Evolutionary conservation across 2,329 filamentous ascomycete genomes (phyloP), one percentile per base, ranked within the genome.

Genomic region (Trichoderma sp.): DNA sequence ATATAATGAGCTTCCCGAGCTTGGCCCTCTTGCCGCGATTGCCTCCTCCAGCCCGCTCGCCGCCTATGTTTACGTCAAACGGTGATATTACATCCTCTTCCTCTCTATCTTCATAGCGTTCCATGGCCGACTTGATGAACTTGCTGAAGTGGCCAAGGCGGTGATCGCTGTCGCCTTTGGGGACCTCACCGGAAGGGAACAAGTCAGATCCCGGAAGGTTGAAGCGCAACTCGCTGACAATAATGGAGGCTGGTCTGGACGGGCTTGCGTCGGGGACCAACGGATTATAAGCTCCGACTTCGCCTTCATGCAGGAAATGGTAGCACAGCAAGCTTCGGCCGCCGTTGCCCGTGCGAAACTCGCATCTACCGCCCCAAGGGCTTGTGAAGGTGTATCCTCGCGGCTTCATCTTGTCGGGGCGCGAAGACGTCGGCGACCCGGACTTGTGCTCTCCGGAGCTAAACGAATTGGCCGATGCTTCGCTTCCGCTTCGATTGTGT

Each of bases 1-100:
- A 88, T 42, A 99, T 86, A 61, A 98, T 93, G 61, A 99, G 81
- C 79, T 98, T 99, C 0, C 94, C 95, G 73, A 99, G 82, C 81
- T 99, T 99, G 4, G 93, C 94, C 74, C 92, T 88, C 77, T 92
- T 93, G 0, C 94, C 94, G 53, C 90, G 86, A 75, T 92, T 90
- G 0, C 94, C 94, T 25, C 94, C 94, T 1, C 94, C 94, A 0
- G 94, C 94, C 67, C 86, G 87, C 78, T 98, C 94, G 71, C 87
- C 87, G 1, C 93, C 94, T 0, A 97, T 83, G 25, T 88, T 90
- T 3, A 95, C 77, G 75, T 94, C 91, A 64, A 94, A 81, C 0
- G 80, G 79, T 4, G 77, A 79, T 3, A 76, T 70, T 3, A 73
- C 72, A 48, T 76, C 78, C 9, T 81, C 79, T 3, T 72, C 85